These are phyloP conservation scores for Boletus eberwhitei DNA, from an alignment of 768 basidiomycete species.

Conservation along the genomic window DNA sequence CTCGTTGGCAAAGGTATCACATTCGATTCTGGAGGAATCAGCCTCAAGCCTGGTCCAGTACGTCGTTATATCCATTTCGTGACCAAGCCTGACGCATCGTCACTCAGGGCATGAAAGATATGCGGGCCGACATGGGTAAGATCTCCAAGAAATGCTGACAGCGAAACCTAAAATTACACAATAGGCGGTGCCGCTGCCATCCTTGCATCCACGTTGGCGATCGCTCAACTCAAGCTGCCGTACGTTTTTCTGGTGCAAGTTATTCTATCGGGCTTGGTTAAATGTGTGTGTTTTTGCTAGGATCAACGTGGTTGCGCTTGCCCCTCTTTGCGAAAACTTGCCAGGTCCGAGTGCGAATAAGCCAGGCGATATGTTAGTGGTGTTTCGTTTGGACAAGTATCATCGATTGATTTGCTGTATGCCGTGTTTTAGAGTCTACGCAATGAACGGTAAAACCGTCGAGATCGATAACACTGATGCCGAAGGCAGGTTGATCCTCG, in stretches of 20 bases:
- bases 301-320: conserved; percentile 69
- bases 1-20: conserved; percentile 89
- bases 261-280: neutral
- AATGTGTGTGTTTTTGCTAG: conserved; percentile 32
- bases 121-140: conserved; percentile 85
- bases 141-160: neutral
- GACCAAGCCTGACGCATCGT: neutral
- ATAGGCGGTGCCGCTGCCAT: conserved; percentile 79
- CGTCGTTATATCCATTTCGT: conserved; percentile 20
- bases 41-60: conserved; percentile 72
- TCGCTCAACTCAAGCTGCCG: conserved; percentile 81
- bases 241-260: conserved; percentile 33
- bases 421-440: conserved; percentile 52
- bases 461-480: conserved; percentile 89
- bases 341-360: conserved; percentile 66
- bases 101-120: conserved; percentile 70
- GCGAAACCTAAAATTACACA: neutral
- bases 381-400: neutral
- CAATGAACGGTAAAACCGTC: conserved; percentile 86
- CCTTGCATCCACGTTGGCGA: conserved; percentile 66
- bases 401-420: neutral
- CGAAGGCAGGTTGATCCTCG: conserved; percentile 73
- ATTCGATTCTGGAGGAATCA: conserved; percentile 87
- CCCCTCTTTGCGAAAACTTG: conserved; percentile 83
- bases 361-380: conserved; percentile 76